A percentile compares a stretch with the other conserved stretches of the same genome.
These are phyloP conservation scores for Apiosordaria backusii DNA, from an alignment of 495 filamentous ascomycete species.

Conservation along the genomic window DNA sequence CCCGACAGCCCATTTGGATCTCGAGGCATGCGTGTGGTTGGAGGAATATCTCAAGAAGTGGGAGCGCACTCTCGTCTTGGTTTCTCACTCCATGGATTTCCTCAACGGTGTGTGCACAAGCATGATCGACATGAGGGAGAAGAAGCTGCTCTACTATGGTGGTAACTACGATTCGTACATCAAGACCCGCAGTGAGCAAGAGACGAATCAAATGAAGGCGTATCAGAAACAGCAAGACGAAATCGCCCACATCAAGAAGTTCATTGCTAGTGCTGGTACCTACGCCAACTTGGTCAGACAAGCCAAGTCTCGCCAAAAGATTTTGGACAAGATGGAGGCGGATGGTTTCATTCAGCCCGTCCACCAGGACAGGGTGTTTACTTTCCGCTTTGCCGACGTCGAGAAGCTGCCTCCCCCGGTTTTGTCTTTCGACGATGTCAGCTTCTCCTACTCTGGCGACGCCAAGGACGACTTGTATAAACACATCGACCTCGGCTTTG, in stretches of 20 bases:
- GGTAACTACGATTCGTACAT: conserved; percentile 99
- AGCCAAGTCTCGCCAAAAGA: conserved; percentile 99
- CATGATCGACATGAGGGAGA: conserved; percentile 97
- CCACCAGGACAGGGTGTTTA: conserved; percentile 81
- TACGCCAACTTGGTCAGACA: conserved; percentile 99
- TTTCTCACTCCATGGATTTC: conserved; percentile 98
- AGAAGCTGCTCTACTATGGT: conserved; percentile 94
- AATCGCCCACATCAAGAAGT: conserved; percentile 99
- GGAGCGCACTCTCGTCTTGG: conserved; percentile 94
- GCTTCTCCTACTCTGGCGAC: conserved; percentile 94
- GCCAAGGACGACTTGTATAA: conserved; percentile 89
- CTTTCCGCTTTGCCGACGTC: conserved; percentile 97
- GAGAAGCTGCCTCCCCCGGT: conserved; percentile 97
- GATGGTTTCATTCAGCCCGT: conserved; percentile 97
- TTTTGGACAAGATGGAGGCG: conserved; percentile 99
- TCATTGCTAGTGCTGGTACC: conserved; percentile 98
- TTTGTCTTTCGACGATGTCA: conserved; percentile 92
- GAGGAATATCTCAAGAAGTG: conserved; percentile 99
- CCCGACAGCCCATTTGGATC: conserved; percentile 97
- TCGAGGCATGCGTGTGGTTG: conserved; percentile 99
- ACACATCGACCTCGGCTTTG: conserved; percentile 94
- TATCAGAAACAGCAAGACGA: conserved; percentile 99
- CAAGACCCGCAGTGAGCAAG: conserved; percentile 92
- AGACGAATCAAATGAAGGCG: conserved; percentile 97
- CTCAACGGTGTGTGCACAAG: conserved; percentile 97